Conservation (phyloP, 2,329 filamentous ascomycete genomes). For the Monosporascus sp. region DNA sequence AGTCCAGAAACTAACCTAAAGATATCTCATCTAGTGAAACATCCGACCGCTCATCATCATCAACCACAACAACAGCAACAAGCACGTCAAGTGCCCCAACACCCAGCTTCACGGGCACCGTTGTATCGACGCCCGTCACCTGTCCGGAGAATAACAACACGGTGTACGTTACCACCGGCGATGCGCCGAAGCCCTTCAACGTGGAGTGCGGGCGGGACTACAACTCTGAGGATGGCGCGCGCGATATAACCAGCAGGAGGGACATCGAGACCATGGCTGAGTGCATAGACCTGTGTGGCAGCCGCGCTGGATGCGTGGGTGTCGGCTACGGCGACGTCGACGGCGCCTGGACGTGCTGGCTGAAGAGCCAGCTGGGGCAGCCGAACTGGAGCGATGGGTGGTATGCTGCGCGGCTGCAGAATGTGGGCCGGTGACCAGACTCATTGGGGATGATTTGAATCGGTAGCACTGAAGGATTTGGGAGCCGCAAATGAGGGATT, state of each 20-base stretch:
- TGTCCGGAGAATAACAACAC: slow-evolving; percentile 17
- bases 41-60: background rate
- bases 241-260: slow-evolving; percentile 9
- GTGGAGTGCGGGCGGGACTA: slow-evolving; percentile 18
- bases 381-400: slow-evolving; percentile 10
- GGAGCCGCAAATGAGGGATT: too few species aligned
- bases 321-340: slow-evolving; percentile 13
- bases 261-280: slow-evolving; percentile 9
- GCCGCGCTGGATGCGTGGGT: slow-evolving; percentile 10
- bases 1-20: background rate
- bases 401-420: slow-evolving; percentile 17
- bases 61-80: slow-evolving; percentile 6
- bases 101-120: slow-evolving; percentile 14
- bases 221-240: slow-evolving; percentile 9
- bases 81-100: slow-evolving; percentile 5
- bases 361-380: slow-evolving; percentile 16
- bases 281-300: slow-evolving; percentile 14
- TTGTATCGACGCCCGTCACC: slow-evolving; percentile 4
- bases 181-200: slow-evolving; percentile 15
- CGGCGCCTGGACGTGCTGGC: slow-evolving; percentile 10
- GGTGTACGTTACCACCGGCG: slow-evolving; percentile 10
- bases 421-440: background rate
- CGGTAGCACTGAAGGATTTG: too few species aligned
- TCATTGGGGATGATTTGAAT: too few species aligned
- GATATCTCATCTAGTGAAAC: background rate